phyloP scores from a whole-genome alignment of 78 protist genomes.

The Salpingoeca rosetta region DNA sequence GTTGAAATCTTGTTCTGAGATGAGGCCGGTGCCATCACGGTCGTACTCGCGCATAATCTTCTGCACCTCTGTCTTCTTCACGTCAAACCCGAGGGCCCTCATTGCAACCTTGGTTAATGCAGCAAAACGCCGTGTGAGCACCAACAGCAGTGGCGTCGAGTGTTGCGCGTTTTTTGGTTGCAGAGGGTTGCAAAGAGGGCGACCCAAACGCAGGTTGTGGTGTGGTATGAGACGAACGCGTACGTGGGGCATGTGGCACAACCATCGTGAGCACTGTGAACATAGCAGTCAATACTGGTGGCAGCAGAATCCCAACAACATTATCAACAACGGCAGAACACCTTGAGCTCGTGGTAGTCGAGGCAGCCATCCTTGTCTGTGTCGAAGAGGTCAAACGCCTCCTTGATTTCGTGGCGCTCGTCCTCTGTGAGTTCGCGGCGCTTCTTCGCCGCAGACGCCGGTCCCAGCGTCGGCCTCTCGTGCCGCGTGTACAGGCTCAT shows the following conservation, averaged over 20 bases:
- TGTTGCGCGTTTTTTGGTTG: no score
- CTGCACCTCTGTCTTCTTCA: conserved; percentile 62
- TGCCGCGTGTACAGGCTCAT: no score
- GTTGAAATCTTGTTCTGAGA: conserved; percentile 1
- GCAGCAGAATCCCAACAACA: not conserved
- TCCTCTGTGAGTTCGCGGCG: conserved; percentile 16
- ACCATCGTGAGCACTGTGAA: no score
- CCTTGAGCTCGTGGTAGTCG: conserved; percentile 64
- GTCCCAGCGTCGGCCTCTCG: not conserved
- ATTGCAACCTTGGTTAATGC: conserved; percentile 75
- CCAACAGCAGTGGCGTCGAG: no score
- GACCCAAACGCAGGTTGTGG: no score
- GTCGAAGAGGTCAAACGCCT: conserved; percentile 32
- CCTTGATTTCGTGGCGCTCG: conserved; percentile 12
- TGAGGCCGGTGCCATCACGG: not conserved
- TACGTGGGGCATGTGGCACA: no score
- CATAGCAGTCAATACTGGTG: not conserved
- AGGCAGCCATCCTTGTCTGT: conserved; percentile 24
- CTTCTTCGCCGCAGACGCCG: not conserved
- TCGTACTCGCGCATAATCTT: conserved; percentile 13
- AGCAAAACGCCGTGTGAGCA: no score
- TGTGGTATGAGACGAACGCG: no score
- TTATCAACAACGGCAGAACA: not conserved
- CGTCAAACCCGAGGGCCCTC: conserved; percentile 81
- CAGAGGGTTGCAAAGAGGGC: no score